Percentiles rank a stretch among this genome's conserved stretches.
These are phyloP conservation scores for Calocera cornea DNA, from an alignment of 768 basidiomycete genomes.

Conservation along the genomic window DNA sequence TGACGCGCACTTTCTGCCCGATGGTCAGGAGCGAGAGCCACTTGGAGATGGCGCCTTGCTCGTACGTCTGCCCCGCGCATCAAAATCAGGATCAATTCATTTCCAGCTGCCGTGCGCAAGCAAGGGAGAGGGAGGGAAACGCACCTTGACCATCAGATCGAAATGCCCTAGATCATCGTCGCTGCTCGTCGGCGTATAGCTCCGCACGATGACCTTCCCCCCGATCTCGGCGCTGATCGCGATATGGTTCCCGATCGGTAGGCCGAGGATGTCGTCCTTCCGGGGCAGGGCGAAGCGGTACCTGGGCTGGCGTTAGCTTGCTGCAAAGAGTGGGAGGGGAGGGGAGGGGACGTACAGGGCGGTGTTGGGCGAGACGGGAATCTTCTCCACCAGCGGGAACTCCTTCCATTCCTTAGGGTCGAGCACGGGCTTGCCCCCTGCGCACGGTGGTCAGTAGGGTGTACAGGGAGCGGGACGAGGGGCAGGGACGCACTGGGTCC, in stretches of 20 bases:
- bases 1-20: conserved; percentile 78
- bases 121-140: conserved; percentile 9
- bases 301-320: conserved; percentile 30
- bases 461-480: not conserved
- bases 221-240: conserved; percentile 79
- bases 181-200: conserved; percentile 90
- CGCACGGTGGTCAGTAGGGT: not conserved
- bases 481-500: not conserved
- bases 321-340: not conserved
- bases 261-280: conserved; percentile 64
- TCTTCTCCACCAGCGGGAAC: conserved; percentile 71
- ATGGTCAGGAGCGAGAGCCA: conserved; percentile 69
- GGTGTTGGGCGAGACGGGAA: conserved; percentile 83
- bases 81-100: too few relatives aligned
- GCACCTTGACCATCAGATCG: conserved; percentile 91
- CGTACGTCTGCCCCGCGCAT: conserved; percentile 71
- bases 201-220: conserved; percentile 79
- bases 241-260: conserved; percentile 95
- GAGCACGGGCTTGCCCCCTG: conserved; percentile 57
- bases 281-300: conserved; percentile 83
- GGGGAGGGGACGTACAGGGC: conserved; percentile 52
- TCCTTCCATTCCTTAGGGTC: conserved; percentile 65
- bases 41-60: conserved; percentile 92
- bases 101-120: too few relatives aligned
- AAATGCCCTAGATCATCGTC: conserved; percentile 90